Percentiles rank a stretch among this genome's conserved stretches.
Conservation (phyloP, 2,329 filamentous ascomycete genomes). For the Onygenales sp. region DNA sequence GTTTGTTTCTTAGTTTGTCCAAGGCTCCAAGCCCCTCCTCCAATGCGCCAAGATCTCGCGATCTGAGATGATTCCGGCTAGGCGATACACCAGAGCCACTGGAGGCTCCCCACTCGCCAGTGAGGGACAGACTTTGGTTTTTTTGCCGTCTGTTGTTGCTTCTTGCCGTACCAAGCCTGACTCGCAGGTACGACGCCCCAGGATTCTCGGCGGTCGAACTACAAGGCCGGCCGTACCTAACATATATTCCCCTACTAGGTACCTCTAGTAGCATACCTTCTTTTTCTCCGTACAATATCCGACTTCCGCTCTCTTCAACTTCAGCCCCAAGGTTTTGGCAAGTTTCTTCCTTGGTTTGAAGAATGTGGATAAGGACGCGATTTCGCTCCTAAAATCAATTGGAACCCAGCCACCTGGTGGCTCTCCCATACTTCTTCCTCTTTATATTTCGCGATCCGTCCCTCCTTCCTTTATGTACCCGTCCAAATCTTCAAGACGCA, state of each 20-base stretch:
- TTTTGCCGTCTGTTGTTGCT: slow-evolving; percentile 1
- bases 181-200: slow-evolving; percentile 1
- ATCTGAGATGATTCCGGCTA: slow-evolving; percentile 3
- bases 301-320: background rate
- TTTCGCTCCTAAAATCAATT: background rate
- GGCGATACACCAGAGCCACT: background rate
- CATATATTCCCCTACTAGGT: background rate
- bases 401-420: background rate
- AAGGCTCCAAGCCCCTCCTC: slow-evolving; percentile 2
- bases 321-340: background rate
- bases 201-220: background rate
- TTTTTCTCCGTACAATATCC: slow-evolving; percentile 1
- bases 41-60: background rate
- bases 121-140: background rate
- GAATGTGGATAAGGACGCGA: background rate
- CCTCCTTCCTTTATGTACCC: background rate
- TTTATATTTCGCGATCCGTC: background rate
- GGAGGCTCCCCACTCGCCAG: slow-evolving; percentile 1
- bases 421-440: background rate
- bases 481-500: background rate
- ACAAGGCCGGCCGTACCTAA: background rate
- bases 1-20: background rate
- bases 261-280: background rate
- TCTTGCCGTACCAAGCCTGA: background rate
- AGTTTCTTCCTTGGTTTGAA: background rate